Conservation (phyloP, 257 asterid species). For the Coffea canephora region DNA sequence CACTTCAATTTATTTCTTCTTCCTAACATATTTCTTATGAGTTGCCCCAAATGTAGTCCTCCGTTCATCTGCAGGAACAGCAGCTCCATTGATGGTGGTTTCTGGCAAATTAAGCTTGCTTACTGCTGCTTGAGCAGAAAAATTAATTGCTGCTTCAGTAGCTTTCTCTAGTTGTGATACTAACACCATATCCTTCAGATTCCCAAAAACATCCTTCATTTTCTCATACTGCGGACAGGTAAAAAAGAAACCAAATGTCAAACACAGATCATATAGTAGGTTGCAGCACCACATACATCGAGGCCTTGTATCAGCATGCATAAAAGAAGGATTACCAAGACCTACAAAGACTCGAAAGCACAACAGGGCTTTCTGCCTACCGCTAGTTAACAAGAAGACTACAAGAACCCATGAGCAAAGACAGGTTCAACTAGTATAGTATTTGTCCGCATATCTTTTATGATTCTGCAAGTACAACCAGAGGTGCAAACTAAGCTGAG, state of each 20-base stretch:
- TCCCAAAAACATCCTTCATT: conserved; percentile 20
- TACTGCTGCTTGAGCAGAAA: conserved; percentile 13
- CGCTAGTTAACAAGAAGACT: neutral
- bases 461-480: neutral
- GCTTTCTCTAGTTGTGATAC: conserved; percentile 20
- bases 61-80: neutral
- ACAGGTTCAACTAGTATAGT: neutral
- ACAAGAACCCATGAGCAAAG: neutral
- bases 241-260: neutral
- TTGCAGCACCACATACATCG: neutral
- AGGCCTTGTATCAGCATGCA: neutral
- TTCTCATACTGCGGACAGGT: conserved; percentile 35
- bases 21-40: conserved; percentile 1
- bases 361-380: neutral
- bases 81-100: neutral
- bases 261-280: no score
- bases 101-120: neutral
- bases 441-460: neutral
- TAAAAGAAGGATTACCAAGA: neutral
- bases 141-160: conserved; percentile 9
- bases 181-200: conserved; percentile 22
- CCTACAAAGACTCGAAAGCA: neutral
- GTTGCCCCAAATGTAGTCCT: neutral
- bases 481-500: neutral
- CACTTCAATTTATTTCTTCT: conserved; percentile 2